Base-by-base conservation (phyloP, 441 rosid genomes). In the Populus hybrid region DNA sequence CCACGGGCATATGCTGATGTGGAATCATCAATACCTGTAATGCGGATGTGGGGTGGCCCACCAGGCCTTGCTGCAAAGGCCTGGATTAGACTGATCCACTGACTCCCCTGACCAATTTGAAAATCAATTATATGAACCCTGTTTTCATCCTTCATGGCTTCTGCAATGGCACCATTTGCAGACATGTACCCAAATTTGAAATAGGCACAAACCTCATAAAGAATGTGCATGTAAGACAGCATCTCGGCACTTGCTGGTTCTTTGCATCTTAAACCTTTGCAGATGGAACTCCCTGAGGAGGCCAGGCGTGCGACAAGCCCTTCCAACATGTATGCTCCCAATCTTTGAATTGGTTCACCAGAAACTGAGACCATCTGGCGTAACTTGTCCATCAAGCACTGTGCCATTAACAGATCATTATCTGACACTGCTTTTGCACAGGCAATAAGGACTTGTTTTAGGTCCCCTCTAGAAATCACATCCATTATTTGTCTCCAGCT, bases 21-120 rank as follows among this genome's bases (percentile, higher is more conserved):
- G 59, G 86, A 83, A 84, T 90, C 97, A 64, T 92, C 97, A 1
- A 93, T 79, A 64, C 95, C 92, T 2, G 97, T 93, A 71, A 93
- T 92, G 36, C 94, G 87, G 73, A 93, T 92, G 76, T 83, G 88
- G n/a, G 98, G 98, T 29, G 98, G 92, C 10, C 98, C 96, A 21
- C 98, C 92, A 3, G 97, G 98, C 76, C 98, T 90, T 64, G 95
- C 97, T n/a, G 98, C 94, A 79, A 93, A 92, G 31, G 98, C 98
- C 84, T 93, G 98, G 78, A 93, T 90, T 64, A 93, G 90, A 81
- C 92, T 87, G 77, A 92, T 26, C 98, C 98, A 93, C 78, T 93
- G 98, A 83, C 90, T 89, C 68, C 98, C 98, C 83, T 93, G 98
- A 77, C 83, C 88, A 38, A 93, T 91, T 76, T 90, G 97, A 82